Evolutionary conservation across 768 basidiomycete genomes (phyloP), one percentile per base, ranked within the genome.

Genomic region (Coprinellus micaceus): DNA sequence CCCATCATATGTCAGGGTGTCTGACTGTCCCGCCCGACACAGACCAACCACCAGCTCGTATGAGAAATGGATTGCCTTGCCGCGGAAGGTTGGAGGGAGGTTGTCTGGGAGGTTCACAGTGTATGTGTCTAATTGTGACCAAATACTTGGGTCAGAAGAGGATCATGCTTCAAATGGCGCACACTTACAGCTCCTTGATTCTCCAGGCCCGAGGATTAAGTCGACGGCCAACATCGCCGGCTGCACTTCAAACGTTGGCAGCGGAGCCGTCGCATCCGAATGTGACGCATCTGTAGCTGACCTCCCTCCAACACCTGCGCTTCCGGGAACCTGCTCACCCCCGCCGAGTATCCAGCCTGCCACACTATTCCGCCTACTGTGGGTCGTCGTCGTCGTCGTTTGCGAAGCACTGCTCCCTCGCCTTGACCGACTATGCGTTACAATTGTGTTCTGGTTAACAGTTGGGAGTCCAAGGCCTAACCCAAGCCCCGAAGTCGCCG

Each of bases 171-270:
- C n/a, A n/a, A 19, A 21, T 43, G n/a, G 6, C 13, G 10, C 13
- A 19, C 40, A 82, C 88, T 61, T 66, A 95, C 94, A 97, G 59
- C 80, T 89, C 58, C 85, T 81, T 30, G 83, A 88, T 69, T 95
- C 88, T 3, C 94, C 94, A n/a, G 93, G 91, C 2, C 73, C 77
- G 17, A 99, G 76, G 4, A 76, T 71, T 28, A 98, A 66, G 69
- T 98, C 97, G 0, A 99, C 91, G 0, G 89, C 94, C 10, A 98
- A 75, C 82, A 98, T 89, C 29, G 88, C 82, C 10, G 91, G 89
- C 56, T 88, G 88, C 0, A 89, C 84, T 59, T 94, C 88, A 24
- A 96, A 85, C 0, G 91, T 94, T 0, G 96, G 94, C 17, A 98
- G 68, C 0, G 85, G 86, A 3, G 69, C 68, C 30, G 88, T 86